A percentile compares a stretch with the other conserved stretches of the same genome.
Evolutionary conservation across 306 rosid genomes (phyloP).

Genomic region (Casuarina equisetifolia): DNA sequence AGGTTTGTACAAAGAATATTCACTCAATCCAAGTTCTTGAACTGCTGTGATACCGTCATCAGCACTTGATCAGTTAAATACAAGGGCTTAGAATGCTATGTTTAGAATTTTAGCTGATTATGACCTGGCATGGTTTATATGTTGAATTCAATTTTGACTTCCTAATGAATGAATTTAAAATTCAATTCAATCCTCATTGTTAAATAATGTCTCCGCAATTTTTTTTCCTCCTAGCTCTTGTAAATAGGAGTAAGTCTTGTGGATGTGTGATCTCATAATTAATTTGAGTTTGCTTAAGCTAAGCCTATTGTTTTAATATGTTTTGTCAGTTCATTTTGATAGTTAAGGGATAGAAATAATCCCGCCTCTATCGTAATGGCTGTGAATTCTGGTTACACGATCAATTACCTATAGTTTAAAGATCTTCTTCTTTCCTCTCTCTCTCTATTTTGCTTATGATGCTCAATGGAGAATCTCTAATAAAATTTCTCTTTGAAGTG

Average conservation of each 20-base stretch:
- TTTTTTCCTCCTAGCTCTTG: too few relatives aligned
- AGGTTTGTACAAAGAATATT: constrained; percentile 56
- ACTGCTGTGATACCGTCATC: neutral
- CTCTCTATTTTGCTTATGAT: neutral
- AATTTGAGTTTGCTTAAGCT: neutral
- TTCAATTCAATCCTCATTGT: neutral
- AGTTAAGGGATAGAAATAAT: neutral
- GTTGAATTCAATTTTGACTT: neutral
- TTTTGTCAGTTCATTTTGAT: neutral
- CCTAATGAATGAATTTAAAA: neutral
- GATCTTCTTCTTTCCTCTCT: neutral
- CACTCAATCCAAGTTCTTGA: constrained; percentile 12
- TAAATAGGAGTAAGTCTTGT: neutral
- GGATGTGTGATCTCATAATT: neutral
- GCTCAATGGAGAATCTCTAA: neutral
- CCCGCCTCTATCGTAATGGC: too few relatives aligned
- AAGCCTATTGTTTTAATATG: neutral
- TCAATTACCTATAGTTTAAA: neutral
- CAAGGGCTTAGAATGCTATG: neutral
- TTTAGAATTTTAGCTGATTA: neutral
- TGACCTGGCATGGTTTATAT: neutral
- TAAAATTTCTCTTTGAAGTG: neutral
- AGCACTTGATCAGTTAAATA: neutral
- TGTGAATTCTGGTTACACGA: neutral
- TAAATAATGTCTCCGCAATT: neutral